Base-by-base conservation (phyloP, 2,329 filamentous ascomycete species). In the Beauveria pseudobassiana region DNA sequence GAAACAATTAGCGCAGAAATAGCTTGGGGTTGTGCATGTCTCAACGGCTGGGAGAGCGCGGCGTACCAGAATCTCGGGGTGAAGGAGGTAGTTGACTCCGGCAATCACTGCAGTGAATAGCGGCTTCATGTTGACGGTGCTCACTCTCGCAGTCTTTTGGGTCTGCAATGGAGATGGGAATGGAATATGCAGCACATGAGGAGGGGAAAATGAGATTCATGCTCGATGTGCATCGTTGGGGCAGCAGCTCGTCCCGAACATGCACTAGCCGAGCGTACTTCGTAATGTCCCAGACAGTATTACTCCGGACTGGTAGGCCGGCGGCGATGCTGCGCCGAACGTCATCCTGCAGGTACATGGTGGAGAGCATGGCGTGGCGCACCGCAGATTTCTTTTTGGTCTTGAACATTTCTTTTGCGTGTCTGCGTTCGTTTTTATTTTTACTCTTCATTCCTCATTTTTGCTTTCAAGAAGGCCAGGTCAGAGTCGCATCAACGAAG, bases 101-200 rank as follows among this genome's bases (percentile, higher is more conserved):
- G 51, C 57, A 48, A 63, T 63, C 8, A 53, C 62, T 10, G 62
- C 58, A 28, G 52, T 58, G 18, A 63, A 61, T 16, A 63, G 34
- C 24, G 62, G 62, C 52, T 61, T 59, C 62, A 63, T 63, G 8
- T 38, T 61, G 55, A 43, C 49, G 20, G 22, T 38, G 16, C n/a
- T 54, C 12, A 38, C 34, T 2, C 34, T 38, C 14, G 34, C 34
- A 38, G 34, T 38, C 14, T 38, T 14, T 38, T 38, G 34, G 1
- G 34, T 38, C 5, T 38, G 14, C 34, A 24, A 34, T 20, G 40
- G 16, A 56, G 10, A 50, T 50, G 45, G 22, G 20, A 18, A 42
- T 26, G 55, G 14, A 38, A 16, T 16, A 38, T 38, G 34, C 16
- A 5, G 34, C 34, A 38, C 34, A 38, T 16, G 34, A 42, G 18